These are phyloP conservation scores for Gastrolobium villosum DNA, from an alignment of 306 rosid species.

Conservation along the genomic window DNA sequence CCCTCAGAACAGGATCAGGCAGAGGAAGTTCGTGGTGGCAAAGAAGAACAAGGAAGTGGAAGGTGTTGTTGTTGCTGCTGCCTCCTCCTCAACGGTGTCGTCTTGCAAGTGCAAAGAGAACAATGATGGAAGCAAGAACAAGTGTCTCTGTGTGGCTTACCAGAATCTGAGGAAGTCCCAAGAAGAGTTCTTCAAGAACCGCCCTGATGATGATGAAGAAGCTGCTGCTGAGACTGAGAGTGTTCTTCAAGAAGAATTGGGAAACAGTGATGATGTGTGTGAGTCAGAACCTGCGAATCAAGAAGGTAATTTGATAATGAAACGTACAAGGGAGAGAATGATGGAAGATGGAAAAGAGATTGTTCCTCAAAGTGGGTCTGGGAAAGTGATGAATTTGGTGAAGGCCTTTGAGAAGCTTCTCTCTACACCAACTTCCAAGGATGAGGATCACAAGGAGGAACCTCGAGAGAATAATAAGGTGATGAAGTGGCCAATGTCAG, in stretches of 20 bases:
- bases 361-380: constrained; percentile 69
- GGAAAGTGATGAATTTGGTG: constrained; percentile 82
- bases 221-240: constrained; percentile 33
- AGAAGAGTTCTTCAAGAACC: constrained; percentile 78
- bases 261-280: background rate
- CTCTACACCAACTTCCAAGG: constrained; percentile 58
- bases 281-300: background rate
- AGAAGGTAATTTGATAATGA: constrained; percentile 43
- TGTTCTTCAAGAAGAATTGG: constrained; percentile 53
- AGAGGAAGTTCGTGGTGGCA: constrained; percentile 84
- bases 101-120: constrained; percentile 42
- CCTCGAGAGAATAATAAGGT: constrained; percentile 44
- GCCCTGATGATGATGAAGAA: background rate
- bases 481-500: constrained; percentile 74
- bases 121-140: constrained; percentile 23
- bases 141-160: constrained; percentile 85
- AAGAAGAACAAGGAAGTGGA: constrained; percentile 71
- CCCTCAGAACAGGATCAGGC: constrained; percentile 72
- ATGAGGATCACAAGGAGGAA: constrained; percentile 43
- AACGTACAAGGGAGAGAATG: constrained; percentile 77
- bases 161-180: constrained; percentile 84
- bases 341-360: constrained; percentile 71
- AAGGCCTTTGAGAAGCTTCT: constrained; percentile 88
- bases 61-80: background rate
- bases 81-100: background rate